Conservation (phyloP, 164 flowering plant species). For the Berberis vulgaris region DNA sequence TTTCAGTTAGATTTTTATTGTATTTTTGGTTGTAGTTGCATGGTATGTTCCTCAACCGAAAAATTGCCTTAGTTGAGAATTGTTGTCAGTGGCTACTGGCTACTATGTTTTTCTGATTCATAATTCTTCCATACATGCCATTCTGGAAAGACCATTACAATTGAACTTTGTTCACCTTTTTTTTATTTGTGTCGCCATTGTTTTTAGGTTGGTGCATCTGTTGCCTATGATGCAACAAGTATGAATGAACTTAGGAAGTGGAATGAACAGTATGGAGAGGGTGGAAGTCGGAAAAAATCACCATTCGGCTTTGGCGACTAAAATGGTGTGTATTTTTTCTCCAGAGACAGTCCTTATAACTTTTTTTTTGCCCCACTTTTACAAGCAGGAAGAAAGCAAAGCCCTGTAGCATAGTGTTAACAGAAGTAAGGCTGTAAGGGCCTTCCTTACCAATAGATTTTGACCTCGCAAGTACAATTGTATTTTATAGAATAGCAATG, state of each 20-base stretch:
- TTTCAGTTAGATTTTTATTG: no score
- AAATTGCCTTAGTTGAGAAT: no score
- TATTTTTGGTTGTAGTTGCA: no score
- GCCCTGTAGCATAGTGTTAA: not conserved
- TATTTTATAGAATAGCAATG: no score
- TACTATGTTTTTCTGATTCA: no score
- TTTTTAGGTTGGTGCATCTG: constrained; percentile 82
- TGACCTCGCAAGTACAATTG: not conserved
- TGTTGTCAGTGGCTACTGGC: no score
- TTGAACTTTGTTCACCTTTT: not conserved
- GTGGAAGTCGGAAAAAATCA: constrained; percentile 81
- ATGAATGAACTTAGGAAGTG: constrained; percentile 96
- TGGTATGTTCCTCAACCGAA: no score
- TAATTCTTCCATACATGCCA: no score
- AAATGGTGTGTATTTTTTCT: not conserved
- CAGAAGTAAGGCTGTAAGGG: not conserved
- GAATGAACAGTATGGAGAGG: constrained; percentile 98
- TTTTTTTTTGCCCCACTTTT: not conserved
- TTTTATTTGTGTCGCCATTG: not conserved
- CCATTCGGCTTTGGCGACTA: constrained; percentile 68
- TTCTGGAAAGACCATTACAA: no score
- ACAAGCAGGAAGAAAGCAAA: not conserved
- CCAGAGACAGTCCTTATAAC: not conserved
- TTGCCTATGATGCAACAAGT: constrained; percentile 81
- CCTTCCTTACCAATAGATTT: not conserved